Base-by-base conservation (phyloP, 2,329 filamentous ascomycete species). In the Hypomyces rosellus region DNA sequence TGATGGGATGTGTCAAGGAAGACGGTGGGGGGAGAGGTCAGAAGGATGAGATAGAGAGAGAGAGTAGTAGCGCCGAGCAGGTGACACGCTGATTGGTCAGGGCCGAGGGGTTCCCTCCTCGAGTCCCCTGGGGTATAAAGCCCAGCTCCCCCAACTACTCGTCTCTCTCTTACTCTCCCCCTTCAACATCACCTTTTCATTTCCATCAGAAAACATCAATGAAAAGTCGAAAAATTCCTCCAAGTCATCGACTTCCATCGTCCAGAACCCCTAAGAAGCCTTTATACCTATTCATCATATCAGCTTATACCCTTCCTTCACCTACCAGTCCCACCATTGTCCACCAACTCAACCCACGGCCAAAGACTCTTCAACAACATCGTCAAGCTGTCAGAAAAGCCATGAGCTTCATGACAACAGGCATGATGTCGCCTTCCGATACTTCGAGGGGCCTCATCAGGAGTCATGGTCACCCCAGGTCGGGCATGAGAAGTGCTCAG, bases 401-500 rank as follows among this genome's bases (percentile, higher is more conserved):
- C 14, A 33, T 33, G 22, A 30, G n/a, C 33, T 49, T 45, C 50
- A 45, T 50, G n/a, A 36, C 37, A 8, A 46, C 40, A 38, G 47
- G 34, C 36, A 52, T 25, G 13, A 52, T 43, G 37, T 42, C 47
- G 34, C 34, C 36, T n/a, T 43, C 47, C 20, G 18, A 18, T 45
- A 25, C 47, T 18, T 36, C 30, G 9, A 34, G 45, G 44, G 46
- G 45, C 14, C 42, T 43, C 20, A 7, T 12, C 46, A 41, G 33
- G 30, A 16, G 41, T 30, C 43, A 22, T 37, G 50, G 36, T 37
- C n/a, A 36, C n/a, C 7, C 12, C 46, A 50, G 38, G 50, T n/a
- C 38, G 6, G 36, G 40, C 30, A 34, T 14, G 7, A 50, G 34
- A 34, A 46, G 42, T 22, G 14, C 30, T 22, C 46, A 43, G 13